phyloP scores from a whole-genome alignment of 1,139 yeast species.

The Magnusiomyces magnusii region DNA sequence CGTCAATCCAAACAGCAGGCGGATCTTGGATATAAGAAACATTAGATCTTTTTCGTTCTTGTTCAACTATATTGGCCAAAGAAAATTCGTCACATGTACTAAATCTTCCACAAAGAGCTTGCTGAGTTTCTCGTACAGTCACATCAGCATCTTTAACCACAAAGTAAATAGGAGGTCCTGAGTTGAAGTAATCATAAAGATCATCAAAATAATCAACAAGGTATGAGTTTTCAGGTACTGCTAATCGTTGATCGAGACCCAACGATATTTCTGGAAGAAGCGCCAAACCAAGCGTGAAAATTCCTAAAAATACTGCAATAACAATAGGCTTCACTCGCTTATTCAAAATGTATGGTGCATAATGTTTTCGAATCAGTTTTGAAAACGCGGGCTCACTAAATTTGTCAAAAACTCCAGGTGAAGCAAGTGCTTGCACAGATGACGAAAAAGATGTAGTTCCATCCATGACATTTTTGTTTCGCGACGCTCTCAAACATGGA shows the following conservation, averaged over 20 bases:
- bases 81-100: slow-evolving; percentile 76
- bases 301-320: slow-evolving; percentile 46
- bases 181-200: slow-evolving; percentile 60
- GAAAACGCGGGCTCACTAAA: slow-evolving; percentile 33
- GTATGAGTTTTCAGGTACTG: slow-evolving; percentile 78
- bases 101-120: slow-evolving; percentile 77
- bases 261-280: slow-evolving; percentile 60
- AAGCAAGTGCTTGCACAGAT: slow-evolving; percentile 23
- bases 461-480: not conserved
- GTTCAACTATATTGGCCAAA: slow-evolving; percentile 74
- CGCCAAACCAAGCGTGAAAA: slow-evolving; percentile 63
- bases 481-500: slow-evolving; percentile 27
- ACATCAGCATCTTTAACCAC: slow-evolving; percentile 62
- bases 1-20: slow-evolving; percentile 88
- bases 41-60: slow-evolving; percentile 64
- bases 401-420: slow-evolving; percentile 26
- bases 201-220: slow-evolving; percentile 73
- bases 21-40: slow-evolving; percentile 70
- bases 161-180: slow-evolving; percentile 90
- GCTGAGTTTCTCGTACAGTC: slow-evolving; percentile 55
- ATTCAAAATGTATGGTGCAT: slow-evolving; percentile 54
- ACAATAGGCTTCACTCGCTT: slow-evolving; percentile 43
- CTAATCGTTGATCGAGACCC: slow-evolving; percentile 86
- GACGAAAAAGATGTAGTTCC: slow-evolving; percentile 20
- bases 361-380: slow-evolving; percentile 36